These are phyloP conservation scores for Capsicum pubescens DNA, from an alignment of 257 asterid genomes.

Conservation along the genomic window DNA sequence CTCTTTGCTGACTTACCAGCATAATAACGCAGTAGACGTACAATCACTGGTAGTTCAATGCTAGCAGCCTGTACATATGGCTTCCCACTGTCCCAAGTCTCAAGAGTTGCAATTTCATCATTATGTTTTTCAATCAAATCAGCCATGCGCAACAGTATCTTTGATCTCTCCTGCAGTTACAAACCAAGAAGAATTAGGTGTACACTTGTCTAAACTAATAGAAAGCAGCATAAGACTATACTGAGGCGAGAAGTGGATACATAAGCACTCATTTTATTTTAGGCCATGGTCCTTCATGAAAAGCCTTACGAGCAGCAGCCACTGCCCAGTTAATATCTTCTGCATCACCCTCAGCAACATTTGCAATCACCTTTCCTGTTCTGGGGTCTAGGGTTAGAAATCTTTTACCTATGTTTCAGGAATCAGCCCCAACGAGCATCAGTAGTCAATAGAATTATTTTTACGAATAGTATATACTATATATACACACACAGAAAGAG, in stretches of 20 bases:
- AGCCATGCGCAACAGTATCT: constrained; percentile 72
- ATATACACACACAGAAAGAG: too few species aligned
- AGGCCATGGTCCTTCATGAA: constrained; percentile 96
- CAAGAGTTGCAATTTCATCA: constrained; percentile 87
- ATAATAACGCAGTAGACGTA: constrained; percentile 72
- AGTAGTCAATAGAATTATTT: too few species aligned
- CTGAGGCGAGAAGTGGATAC: constrained; percentile 42
- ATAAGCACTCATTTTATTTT: constrained; percentile 81
- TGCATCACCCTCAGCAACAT: constrained; percentile 88
- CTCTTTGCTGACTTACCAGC: constrained; percentile 61
- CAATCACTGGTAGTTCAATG: constrained; percentile 79
- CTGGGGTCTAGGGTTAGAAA: constrained; percentile 91
- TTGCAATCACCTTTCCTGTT: constrained; percentile 81
- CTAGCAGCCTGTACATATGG: constrained; percentile 72
- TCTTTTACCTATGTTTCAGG: constrained; percentile 60
- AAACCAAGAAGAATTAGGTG: not conserved
- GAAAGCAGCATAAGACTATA: too few species aligned
- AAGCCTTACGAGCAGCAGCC: constrained; percentile 87
- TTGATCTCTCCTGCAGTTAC: constrained; percentile 73
- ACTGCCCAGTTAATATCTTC: constrained; percentile 86
- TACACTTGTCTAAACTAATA: not conserved
- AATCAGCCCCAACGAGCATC: constrained; percentile 19
- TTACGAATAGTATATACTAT: too few species aligned
- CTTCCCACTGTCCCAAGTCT: constrained; percentile 93
- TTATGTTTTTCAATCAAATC: constrained; percentile 86